These are phyloP conservation scores for Mycena kentingensis DNA, from an alignment of 768 basidiomycete species.

Conservation along the genomic window DNA sequence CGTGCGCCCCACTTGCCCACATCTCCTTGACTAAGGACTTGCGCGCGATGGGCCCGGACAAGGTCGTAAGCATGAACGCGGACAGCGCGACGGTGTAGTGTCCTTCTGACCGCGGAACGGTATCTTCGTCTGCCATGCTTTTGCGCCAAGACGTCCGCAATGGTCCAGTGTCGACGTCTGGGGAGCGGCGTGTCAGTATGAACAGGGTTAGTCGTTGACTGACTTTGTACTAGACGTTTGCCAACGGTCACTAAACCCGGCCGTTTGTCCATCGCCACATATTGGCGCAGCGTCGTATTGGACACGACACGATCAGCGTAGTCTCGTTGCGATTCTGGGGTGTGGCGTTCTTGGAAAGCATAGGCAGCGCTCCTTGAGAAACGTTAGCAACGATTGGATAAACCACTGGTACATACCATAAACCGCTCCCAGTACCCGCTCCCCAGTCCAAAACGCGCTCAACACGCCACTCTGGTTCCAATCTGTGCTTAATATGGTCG, in stretches of 20 bases:
- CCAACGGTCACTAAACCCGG: constrained; percentile 69
- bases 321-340: constrained; percentile 21
- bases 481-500: constrained; percentile 60
- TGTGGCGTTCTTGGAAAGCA: constrained; percentile 55
- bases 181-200: background rate
- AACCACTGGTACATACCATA: constrained; percentile 59
- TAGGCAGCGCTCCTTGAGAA: constrained; percentile 55
- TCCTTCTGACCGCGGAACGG: constrained; percentile 43
- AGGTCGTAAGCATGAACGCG: constrained; percentile 82
- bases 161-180: constrained; percentile 51
- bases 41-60: constrained; percentile 60
- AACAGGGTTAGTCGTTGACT: constrained; percentile 17
- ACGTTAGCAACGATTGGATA: background rate
- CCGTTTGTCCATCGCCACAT: constrained; percentile 78
- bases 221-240: constrained; percentile 62
- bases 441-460: constrained; percentile 82
- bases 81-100: constrained; percentile 70
- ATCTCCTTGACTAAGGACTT: constrained; percentile 76
- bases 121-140: constrained; percentile 52
- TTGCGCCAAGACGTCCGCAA: constrained; percentile 58
- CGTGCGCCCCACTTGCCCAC: constrained; percentile 89
- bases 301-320: constrained; percentile 41
- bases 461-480: constrained; percentile 63
- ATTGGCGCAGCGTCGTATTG: constrained; percentile 57
- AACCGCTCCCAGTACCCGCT: constrained; percentile 75